Base-by-base conservation (phyloP, 257 asterid genomes). In the Scutellaria barbata region DNA sequence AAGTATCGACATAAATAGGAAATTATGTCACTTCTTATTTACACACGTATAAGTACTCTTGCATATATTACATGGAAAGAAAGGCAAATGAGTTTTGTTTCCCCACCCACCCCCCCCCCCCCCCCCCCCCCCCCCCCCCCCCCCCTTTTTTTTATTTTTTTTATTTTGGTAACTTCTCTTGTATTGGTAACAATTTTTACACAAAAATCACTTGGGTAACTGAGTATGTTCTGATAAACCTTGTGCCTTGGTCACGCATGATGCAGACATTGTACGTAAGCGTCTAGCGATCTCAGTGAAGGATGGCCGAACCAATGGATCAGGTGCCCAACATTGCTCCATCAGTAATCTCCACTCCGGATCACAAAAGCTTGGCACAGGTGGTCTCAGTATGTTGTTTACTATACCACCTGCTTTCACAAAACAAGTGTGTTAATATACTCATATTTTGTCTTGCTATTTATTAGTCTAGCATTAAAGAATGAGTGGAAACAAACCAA, bases 291-390 rank as follows among this genome's bases (percentile, higher is more conserved):
- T 92, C 74, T 92, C 91, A 2, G 98, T 84, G 85, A 92, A 92
- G 9, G 88, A 81, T 2, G 98, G 98, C 11, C 98, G 88, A 41
- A 54, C 84, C 56, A 81, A 56, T 9, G 98, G 96, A 60, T 92
- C 96, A 0, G 98, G 98, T 6, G 98, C 96, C 98, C 98, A 92
- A 25, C 98, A 92, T 63, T 88, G 96, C 80, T 92, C 98, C 98
- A 92, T 92, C 60, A 92, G 86, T 80, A 84, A 12, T 77, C 83
- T 82, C 96, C 98, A 92, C 25, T 88, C 96, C 0, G 88, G 68
- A 33, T 88, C 98, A 12, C 98, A 92, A 55, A 59, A 85, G 83
- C 88, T 84, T 2, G 96, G 96, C 63, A 92, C 86, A 5, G 75
- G 85, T 52, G 96, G 98, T 73, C 96, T 80, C 82, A 92, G 76